A percentile compares a stretch with the other conserved stretches of the same genome.
Evolutionary conservation across 208 protist species (phyloP).

Genomic region (Entamoeba histolytica): DNA sequence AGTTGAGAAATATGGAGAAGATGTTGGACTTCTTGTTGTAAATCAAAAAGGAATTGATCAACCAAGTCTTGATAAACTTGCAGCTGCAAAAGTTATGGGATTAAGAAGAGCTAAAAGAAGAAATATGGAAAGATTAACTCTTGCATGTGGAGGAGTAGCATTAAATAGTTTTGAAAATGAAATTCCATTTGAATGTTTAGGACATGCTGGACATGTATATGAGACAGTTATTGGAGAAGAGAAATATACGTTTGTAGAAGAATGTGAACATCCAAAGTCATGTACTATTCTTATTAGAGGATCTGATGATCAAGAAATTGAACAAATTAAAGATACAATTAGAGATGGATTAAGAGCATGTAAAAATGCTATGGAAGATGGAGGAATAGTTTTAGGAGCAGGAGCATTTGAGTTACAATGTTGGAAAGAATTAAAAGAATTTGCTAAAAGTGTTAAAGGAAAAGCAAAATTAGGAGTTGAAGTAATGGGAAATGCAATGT

Average conservation of each 20-base stretch:
- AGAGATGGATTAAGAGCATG: conserved; percentile 92
- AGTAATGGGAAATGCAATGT: conserved; percentile 86
- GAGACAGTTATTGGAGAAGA: conserved; percentile 88
- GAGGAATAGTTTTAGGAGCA: conserved; percentile 74
- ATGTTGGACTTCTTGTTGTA: conserved; percentile 81
- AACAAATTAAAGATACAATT: conserved; percentile 92
- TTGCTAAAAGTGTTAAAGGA: conserved; percentile 41
- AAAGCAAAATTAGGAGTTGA: conserved; percentile 78
- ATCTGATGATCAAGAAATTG: conserved; percentile 91
- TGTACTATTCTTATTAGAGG: conserved; percentile 85
- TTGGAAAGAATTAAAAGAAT: conserved; percentile 62
- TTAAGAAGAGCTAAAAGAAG: conserved; percentile 90
- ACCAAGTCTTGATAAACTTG: conserved; percentile 90
- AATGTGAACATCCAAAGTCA: conserved; percentile 66
- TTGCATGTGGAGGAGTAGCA: conserved; percentile 64
- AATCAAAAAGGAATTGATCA: conserved; percentile 99
- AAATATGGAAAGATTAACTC: conserved; percentile 90
- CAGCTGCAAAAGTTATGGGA: conserved; percentile 87
- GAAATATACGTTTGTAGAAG: conserved; percentile 98
- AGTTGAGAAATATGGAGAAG: conserved; percentile 55
- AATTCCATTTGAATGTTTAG: conserved; percentile 63
- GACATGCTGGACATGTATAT: conserved; percentile 81
- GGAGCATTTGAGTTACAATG: conserved; percentile 78
- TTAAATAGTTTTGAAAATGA: conserved; percentile 86
- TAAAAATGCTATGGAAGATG: conserved; percentile 85